Percentiles rank a stretch among this genome's conserved stretches.
These are phyloP conservation scores for Nematodospora valgi DNA, from an alignment of 805 yeast genomes.

Conservation along the genomic window DNA sequence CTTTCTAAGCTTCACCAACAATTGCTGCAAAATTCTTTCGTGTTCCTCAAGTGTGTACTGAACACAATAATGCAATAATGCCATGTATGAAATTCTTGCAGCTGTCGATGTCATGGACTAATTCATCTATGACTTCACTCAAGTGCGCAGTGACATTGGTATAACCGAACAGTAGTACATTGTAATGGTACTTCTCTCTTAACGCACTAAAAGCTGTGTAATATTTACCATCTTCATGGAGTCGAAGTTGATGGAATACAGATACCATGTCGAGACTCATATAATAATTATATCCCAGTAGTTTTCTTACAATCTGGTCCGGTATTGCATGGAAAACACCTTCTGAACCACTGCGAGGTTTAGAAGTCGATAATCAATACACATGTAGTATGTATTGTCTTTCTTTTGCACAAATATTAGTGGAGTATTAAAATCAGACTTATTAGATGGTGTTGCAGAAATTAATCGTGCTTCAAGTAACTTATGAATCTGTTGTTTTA, in stretches of 20 bases:
- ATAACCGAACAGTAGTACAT: slow-evolving; percentile 4
- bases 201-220: slow-evolving; percentile 2
- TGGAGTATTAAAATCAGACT: too few species aligned
- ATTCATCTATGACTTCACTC: slow-evolving; percentile 1
- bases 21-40: neutral
- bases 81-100: slow-evolving; percentile 1
- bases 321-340: too few species aligned
- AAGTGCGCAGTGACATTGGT: slow-evolving; percentile 3
- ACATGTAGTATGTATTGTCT: too few species aligned
- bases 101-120: neutral
- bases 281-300: too few species aligned
- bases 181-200: slow-evolving; percentile 1
- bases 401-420: too few species aligned
- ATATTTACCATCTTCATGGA: neutral
- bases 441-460: too few species aligned
- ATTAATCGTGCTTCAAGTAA: too few species aligned
- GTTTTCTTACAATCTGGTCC: too few species aligned
- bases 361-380: too few species aligned
- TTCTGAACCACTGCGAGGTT: too few species aligned
- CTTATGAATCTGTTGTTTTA: too few species aligned
- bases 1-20: neutral
- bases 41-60: neutral
- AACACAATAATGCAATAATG: slow-evolving; percentile 2
- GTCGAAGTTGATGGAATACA: too few species aligned
- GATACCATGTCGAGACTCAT: neutral